Evolutionary conservation across 1,139 yeast genomes (phyloP).

Genomic region (Hyphopichia fennica): DNA sequence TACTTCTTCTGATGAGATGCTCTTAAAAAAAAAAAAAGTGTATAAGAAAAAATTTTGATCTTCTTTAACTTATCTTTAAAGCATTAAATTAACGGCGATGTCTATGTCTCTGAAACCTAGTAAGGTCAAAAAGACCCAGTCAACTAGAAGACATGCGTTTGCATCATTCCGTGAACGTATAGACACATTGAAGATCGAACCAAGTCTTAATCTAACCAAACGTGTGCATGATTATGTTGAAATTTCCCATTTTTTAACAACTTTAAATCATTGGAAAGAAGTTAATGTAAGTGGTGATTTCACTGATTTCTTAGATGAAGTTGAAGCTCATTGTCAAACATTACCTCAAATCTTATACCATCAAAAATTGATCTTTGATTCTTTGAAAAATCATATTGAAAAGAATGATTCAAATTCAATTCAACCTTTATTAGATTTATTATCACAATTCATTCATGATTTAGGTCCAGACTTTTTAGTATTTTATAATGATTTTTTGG

Average conservation of each 20-base stretch:
- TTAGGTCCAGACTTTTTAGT: conserved; percentile 87
- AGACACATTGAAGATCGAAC: conserved; percentile 84
- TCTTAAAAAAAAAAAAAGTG: neutral
- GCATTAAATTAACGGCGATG: too few relatives aligned
- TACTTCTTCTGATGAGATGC: conserved; percentile 6
- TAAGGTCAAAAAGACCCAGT: conserved; percentile 47
- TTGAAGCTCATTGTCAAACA: conserved; percentile 60
- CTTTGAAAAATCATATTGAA: conserved; percentile 50
- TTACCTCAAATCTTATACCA: conserved; percentile 81
- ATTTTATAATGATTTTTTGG: conserved; percentile 57
- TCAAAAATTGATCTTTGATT: conserved; percentile 58
- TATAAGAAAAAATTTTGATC: too few relatives aligned
- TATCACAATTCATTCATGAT: conserved; percentile 88
- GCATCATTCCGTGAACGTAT: conserved; percentile 80
- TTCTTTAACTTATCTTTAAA: neutral
- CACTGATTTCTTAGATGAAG: conserved; percentile 58
- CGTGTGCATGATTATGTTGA: conserved; percentile 73
- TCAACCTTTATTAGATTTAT: conserved; percentile 78
- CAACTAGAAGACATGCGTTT: conserved; percentile 62
- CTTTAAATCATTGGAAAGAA: conserved; percentile 86
- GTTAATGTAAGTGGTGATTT: conserved; percentile 77
- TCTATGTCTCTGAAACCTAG: conserved; percentile 1
- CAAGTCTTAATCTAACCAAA: conserved; percentile 61
- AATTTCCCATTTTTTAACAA: conserved; percentile 74
- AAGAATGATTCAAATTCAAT: conserved; percentile 67